Conservation (phyloP, 768 basidiomycete species). For the Hericium erinaceus region DNA sequence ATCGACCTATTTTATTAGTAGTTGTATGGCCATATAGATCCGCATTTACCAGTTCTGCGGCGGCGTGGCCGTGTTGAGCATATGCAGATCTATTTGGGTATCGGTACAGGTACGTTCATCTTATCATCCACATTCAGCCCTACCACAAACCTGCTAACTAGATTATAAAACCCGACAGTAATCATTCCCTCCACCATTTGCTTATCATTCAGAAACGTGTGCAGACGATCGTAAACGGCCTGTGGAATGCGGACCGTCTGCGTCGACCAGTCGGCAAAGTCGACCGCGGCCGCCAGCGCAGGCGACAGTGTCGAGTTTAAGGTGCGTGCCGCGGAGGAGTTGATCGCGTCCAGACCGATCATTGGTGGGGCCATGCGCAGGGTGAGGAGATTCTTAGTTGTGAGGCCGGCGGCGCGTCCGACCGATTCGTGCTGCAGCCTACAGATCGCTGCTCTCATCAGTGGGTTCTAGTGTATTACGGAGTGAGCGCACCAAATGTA, state of each 20-base stretch:
- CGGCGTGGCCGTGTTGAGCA: not conserved
- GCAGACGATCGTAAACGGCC: conserved; percentile 19
- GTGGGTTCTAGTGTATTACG: not conserved
- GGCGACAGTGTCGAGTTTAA: conserved; percentile 15
- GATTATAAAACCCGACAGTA: conserved; percentile 23
- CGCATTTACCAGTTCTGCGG: too few relatives aligned
- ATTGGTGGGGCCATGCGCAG: conserved; percentile 19
- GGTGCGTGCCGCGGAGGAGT: not conserved
- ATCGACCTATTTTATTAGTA: not conserved
- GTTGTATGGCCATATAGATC: too few relatives aligned
- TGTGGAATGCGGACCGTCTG: conserved; percentile 21
- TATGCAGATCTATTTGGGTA: conserved; percentile 13
- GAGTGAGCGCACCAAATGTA: conserved; percentile 15
- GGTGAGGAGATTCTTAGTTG: conserved; percentile 21
- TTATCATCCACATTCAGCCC: conserved; percentile 26
- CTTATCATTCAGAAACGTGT: conserved; percentile 18
- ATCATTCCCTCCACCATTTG: conserved; percentile 24
- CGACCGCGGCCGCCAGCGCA: conserved; percentile 21
- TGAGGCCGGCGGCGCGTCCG: conserved; percentile 22
- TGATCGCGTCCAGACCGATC: conserved; percentile 3
- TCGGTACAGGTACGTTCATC: conserved; percentile 21
- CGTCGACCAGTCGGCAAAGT: conserved; percentile 23
- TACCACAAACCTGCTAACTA: conserved; percentile 23
- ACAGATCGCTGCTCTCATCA: not conserved
- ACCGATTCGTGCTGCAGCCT: conserved; percentile 26